A percentile compares a stretch with the other conserved stretches of the same genome.
phyloP scores from a whole-genome alignment of 2,329 filamentous ascomycete genomes.

The Diplodia corticola region DNA sequence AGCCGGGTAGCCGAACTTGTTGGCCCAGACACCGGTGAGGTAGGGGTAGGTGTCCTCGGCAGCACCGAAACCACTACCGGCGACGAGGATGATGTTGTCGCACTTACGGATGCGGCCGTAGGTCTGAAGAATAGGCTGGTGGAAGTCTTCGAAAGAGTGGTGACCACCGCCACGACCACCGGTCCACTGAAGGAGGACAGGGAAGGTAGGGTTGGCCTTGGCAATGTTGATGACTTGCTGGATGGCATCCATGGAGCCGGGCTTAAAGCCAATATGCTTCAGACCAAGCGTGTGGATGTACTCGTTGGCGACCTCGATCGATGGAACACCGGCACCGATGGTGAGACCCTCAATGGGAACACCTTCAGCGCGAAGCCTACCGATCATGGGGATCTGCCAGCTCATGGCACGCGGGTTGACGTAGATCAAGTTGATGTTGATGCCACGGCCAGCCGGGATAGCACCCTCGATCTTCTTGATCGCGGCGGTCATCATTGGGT shows the following conservation, averaged over 20 bases:
- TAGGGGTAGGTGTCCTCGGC: constrained; percentile 51
- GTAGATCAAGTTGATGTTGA: constrained; percentile 57
- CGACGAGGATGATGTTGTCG: constrained; percentile 49
- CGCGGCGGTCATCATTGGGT: constrained; percentile 47
- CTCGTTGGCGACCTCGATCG: constrained; percentile 49
- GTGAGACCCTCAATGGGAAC: constrained; percentile 51
- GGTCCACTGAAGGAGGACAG: constrained; percentile 52
- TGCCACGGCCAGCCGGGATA: constrained; percentile 51
- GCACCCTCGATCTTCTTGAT: constrained; percentile 47
- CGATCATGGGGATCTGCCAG: constrained; percentile 56
- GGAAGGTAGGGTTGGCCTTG: constrained; percentile 48
- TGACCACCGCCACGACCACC: constrained; percentile 53
- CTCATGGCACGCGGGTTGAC: constrained; percentile 54
- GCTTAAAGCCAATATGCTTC: constrained; percentile 52
- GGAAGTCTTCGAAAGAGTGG: constrained; percentile 54
- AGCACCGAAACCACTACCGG: constrained; percentile 51
- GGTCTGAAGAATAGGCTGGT: constrained; percentile 50
- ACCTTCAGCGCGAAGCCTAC: constrained; percentile 48
- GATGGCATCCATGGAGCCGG: constrained; percentile 48
- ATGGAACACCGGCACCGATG: constrained; percentile 52
- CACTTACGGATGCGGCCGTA: constrained; percentile 49
- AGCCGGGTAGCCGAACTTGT: constrained; percentile 43
- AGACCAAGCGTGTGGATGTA: constrained; percentile 60
- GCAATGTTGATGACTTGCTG: constrained; percentile 51
- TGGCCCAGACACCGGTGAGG: constrained; percentile 49